phyloP scores from a whole-genome alignment of 805 yeast species.

The fission yeast (Schizosaccharomyces pombe) region DNA sequence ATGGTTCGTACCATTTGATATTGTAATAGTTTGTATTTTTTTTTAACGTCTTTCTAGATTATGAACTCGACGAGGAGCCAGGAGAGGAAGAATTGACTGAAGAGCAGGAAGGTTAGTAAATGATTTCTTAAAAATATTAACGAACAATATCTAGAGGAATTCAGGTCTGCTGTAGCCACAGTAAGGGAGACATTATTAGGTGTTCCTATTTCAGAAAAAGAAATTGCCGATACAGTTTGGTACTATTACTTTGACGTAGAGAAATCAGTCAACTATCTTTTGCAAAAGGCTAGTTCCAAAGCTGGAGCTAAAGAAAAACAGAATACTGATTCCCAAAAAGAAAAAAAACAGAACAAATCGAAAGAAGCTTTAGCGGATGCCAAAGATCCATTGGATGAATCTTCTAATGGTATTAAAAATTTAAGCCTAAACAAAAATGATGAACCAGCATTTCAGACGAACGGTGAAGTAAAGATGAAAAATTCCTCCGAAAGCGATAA shows the following conservation, averaged over 20 bases:
- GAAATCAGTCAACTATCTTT: constrained; percentile 25
- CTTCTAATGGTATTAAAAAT: no score
- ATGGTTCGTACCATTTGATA: constrained; percentile 4
- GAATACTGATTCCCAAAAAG: not conserved
- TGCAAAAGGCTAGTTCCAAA: constrained; percentile 10
- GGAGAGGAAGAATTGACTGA: constrained; percentile 11
- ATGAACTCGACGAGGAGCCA: constrained; percentile 9
- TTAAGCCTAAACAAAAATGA: no score
- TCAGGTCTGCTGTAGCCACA: constrained; percentile 10
- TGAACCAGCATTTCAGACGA: no score
- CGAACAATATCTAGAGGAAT: constrained; percentile 10
- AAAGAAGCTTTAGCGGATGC: not conserved
- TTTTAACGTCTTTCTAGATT: constrained; percentile 9
- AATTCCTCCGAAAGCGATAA: not conserved
- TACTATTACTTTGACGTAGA: constrained; percentile 33
- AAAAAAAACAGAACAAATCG: not conserved
- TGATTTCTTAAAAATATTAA: not conserved
- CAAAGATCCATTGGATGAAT: not conserved
- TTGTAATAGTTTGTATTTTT: not conserved
- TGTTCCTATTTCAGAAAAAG: constrained; percentile 24
- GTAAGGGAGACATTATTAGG: constrained; percentile 13
- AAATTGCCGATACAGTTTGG: constrained; percentile 36
- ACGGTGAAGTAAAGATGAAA: not conserved
- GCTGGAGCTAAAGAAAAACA: not conserved
- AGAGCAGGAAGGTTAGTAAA: constrained; percentile 8